Base-by-base conservation (phyloP, 305 asterid genomes). In the Plantago lanceolata region DNA sequence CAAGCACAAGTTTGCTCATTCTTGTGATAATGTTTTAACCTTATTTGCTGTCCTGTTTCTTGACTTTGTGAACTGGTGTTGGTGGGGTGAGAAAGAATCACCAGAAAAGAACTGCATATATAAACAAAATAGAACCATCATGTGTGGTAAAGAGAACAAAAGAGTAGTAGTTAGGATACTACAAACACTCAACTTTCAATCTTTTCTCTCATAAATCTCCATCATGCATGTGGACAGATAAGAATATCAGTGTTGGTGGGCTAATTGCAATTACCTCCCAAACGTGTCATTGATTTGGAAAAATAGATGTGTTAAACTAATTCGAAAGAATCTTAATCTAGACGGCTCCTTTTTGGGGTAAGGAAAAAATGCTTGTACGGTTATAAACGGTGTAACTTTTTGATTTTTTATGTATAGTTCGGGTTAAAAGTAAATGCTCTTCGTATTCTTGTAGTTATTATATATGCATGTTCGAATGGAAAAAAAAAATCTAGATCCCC, bases 1-100 rank as follows among this genome's bases (percentile, higher is more conserved):
- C 9, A 26, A 55, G 40, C 17, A 55, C 59, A 55, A 55, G 43
- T 15, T 55, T 56, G 45, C 2, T 56, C 61, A 56, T 56, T 18
- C 8, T 55, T 55, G 44, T 37, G 44, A 37, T 37, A 37, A 37
- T 37, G 44, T 55, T 55, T 26, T 28, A 55, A 28, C 44, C 35
- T 1, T 33, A 0, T 24, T 3, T 19, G 3, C 18, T 56, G 45
- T 28, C 26, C 15, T 12, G 9, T 7, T 8, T 7, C 40, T 56
- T 13, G 28, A 28, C 26, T 19, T 43, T 4, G 21, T n/a, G 45
- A 2, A 12, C 9, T 11, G n/a, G n/a, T n/a, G n/a, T 56, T 51
- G 57, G 58, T 11, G 35, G 18, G 33, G 24, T 26, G 19, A 19
- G 45, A 56, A 28, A 56, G 61, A 56, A 19, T 16, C 21, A 29